Base-by-base conservation (phyloP, 2,329 filamentous ascomycete genomes). In the Coniochaeta sp. region DNA sequence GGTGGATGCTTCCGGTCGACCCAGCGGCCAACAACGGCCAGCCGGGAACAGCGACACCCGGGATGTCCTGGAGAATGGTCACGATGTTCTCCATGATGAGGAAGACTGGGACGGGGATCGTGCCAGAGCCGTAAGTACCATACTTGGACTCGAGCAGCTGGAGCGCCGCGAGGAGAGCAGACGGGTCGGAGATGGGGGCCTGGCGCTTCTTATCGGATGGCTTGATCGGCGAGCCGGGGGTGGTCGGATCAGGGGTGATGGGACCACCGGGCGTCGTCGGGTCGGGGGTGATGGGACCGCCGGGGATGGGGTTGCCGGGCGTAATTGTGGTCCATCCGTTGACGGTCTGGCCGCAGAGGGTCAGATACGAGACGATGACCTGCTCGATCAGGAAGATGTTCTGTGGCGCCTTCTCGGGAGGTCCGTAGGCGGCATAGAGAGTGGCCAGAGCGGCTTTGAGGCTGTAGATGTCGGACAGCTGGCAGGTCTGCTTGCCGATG, bases 211-310 rank as follows among this genome's bases (percentile, higher is more conserved):
- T 58, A 43, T 58, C 59, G 22, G 61, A 62, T 3, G 63, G 63
- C 16, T 58, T 14, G 54, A 64, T 28, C 17, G 60, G 57, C 3
- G 58, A 50, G 22, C 63, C 63, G 11, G 63, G 70, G 12, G 68
- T 60, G 34, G 64, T 66, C 6, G 64, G 64, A 8, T 65, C 64
- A 8, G 70, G 69, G 14, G 57, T 64, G 24, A 74, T 59, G 24
- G 63, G 60, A 3, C 66, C 67, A 3, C 69, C 69, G 17, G 68
- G 68, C 6, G 67, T 47, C 6, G 66, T 65, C 3, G 64, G 65
- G 8, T 68, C 66, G 5, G 73, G 72, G 14, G 66, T 63, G 40
- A 74, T 62, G 54, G 70, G 66, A 1, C 70, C 72, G 34, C 71
- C 71, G 9, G 72, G 69, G 60, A 70, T 58, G 28, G 67, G 59